phyloP scores from a whole-genome alignment of 2,329 filamentous ascomycete species.

The Uncinocarpus reesii region DNA sequence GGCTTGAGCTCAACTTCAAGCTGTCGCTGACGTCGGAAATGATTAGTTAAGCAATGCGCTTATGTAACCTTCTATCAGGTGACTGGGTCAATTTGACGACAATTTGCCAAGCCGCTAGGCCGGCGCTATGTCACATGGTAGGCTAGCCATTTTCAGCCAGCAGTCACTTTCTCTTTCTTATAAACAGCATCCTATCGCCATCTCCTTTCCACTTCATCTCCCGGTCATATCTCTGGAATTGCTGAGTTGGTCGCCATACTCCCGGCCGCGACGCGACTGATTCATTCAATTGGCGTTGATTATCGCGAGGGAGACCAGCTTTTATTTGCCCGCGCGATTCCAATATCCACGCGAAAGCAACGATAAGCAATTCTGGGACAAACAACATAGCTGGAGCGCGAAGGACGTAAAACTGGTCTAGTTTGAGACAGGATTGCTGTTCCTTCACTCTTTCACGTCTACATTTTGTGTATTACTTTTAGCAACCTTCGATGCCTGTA shows the following conservation, averaged over 20 bases:
- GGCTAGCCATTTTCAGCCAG: background rate
- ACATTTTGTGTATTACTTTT: slow-evolving; percentile 32
- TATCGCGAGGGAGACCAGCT: background rate
- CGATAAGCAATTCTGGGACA: background rate
- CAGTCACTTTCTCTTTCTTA: background rate
- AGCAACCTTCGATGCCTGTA: slow-evolving; percentile 32
- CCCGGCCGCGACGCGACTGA: background rate
- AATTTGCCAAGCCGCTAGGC: slow-evolving; percentile 4
- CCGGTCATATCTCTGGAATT: background rate
- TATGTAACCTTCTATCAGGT: too few relatives aligned
- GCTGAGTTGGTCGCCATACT: background rate
- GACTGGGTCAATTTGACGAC: slow-evolving; percentile 2
- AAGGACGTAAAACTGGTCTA: slow-evolving; percentile 23
- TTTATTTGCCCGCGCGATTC: background rate
- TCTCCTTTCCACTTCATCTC: slow-evolving; percentile 3
- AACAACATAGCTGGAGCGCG: slow-evolving; percentile 3
- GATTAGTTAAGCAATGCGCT: too few relatives aligned
- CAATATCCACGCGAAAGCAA: too few relatives aligned
- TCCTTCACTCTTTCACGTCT: slow-evolving; percentile 24
- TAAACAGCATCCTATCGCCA: slow-evolving; percentile 9
- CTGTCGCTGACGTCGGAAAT: background rate
- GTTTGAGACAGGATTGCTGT: slow-evolving; percentile 24
- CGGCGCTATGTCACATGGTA: background rate
- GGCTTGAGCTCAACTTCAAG: background rate
- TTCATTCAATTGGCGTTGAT: background rate